Percentiles rank a stretch among this genome's conserved stretches.
Evolutionary conservation across 169 alveolate genomes (phyloP).

Genomic region (Plasmodium inui): DNA sequence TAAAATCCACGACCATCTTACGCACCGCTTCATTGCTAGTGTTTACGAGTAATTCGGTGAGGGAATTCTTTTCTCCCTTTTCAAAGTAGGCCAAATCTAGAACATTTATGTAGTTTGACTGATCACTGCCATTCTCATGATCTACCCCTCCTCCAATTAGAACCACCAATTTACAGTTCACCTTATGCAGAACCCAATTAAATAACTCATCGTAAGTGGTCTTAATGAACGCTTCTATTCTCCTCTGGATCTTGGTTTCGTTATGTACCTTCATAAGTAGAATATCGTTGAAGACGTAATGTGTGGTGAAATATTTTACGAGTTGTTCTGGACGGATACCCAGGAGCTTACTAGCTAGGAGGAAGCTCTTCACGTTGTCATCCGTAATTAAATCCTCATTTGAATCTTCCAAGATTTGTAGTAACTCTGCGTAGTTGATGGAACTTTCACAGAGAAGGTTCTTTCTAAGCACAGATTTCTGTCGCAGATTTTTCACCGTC

Average conservation of each 20-base stretch:
- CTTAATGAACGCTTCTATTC: slow-evolving; percentile 32
- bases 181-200: slow-evolving; percentile 30
- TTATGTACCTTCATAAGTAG: slow-evolving; percentile 25
- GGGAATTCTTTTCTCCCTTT: slow-evolving; percentile 12
- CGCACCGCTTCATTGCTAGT: slow-evolving; percentile 35
- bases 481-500: not conserved
- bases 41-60: slow-evolving; percentile 14
- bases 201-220: slow-evolving; percentile 51
- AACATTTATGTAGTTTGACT: slow-evolving; percentile 15
- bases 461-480: not conserved
- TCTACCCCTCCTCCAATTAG: not conserved
- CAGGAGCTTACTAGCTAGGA: slow-evolving; percentile 30
- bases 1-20: slow-evolving; percentile 15
- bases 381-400: not conserved
- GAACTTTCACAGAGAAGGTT: not conserved
- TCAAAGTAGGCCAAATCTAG: slow-evolving; percentile 43
- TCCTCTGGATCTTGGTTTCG: slow-evolving; percentile 16
- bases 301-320: slow-evolving; percentile 27
- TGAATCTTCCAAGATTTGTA: not conserved
- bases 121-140: not conserved
- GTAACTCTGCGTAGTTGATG: slow-evolving; percentile 12
- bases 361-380: not conserved
- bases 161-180: not conserved
- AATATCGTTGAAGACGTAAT: slow-evolving; percentile 15
- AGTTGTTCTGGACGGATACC: slow-evolving; percentile 20